phyloP scores from a whole-genome alignment of 805 yeast genomes.

The Sugiyamaella smithiae region DNA sequence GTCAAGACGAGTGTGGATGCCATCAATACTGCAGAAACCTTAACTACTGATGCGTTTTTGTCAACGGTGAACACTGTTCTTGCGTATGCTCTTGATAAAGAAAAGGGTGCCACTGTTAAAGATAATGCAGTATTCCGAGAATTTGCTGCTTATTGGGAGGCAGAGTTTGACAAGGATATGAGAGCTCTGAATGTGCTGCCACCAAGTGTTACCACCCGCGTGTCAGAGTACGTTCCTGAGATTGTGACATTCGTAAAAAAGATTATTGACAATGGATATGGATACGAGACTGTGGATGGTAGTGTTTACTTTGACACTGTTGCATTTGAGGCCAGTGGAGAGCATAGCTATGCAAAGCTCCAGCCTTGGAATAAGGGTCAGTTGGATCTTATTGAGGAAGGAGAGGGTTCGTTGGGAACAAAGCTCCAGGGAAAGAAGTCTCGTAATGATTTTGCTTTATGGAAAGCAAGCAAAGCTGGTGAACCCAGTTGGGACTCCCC shows the following conservation, averaged over 20 bases:
- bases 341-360: constrained; percentile 88
- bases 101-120: constrained; percentile 69
- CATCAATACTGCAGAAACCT: constrained; percentile 26
- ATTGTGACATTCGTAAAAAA: constrained; percentile 73
- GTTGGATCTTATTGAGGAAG: constrained; percentile 80
- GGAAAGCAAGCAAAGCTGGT: constrained; percentile 96
- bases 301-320: constrained; percentile 94
- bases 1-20: constrained; percentile 51
- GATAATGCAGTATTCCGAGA: constrained; percentile 82
- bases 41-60: constrained; percentile 38
- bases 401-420: constrained; percentile 80
- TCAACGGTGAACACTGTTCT: constrained; percentile 66
- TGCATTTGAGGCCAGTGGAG: constrained; percentile 65
- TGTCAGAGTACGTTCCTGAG: constrained; percentile 93
- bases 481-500: constrained; percentile 95
- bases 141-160: constrained; percentile 88
- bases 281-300: constrained; percentile 79
- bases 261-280: constrained; percentile 79
- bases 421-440: constrained; percentile 60
- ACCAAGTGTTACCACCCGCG: constrained; percentile 85
- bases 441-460: constrained; percentile 87
- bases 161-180: constrained; percentile 84
- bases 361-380: constrained; percentile 98
- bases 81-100: constrained; percentile 67
- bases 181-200: constrained; percentile 75